Percentiles rank a stretch among this genome's conserved stretches.
phyloP scores from a whole-genome alignment of 2,329 filamentous ascomycete genomes.

The Aspergillus novofumigatus region DNA sequence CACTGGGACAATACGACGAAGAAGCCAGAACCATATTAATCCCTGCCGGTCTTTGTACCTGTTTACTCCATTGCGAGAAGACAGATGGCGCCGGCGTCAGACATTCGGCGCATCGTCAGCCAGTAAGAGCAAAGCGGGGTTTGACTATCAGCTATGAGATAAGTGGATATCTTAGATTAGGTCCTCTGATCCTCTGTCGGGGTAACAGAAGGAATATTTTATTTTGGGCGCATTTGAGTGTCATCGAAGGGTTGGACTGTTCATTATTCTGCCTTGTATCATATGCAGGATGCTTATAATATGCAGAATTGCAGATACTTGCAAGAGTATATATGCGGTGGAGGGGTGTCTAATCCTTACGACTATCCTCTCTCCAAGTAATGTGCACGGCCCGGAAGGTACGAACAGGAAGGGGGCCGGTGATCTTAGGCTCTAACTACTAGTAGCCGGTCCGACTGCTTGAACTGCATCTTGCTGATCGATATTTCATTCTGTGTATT shows the following conservation, averaged over 20 bases:
- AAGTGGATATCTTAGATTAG: too few relatives aligned
- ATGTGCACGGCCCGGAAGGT: neutral
- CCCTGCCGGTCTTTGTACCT: neutral
- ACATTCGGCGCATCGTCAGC: conserved; percentile 4
- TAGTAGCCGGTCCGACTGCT: too few relatives aligned
- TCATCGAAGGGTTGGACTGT: neutral
- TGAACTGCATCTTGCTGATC: neutral
- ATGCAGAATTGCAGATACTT: neutral
- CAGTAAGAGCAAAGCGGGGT: conserved; percentile 4
- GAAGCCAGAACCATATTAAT: neutral
- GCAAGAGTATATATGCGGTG: neutral
- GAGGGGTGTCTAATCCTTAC: too few relatives aligned
- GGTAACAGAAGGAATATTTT: neutral
- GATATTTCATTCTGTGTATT: neutral
- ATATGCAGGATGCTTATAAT: neutral
- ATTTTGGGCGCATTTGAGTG: too few relatives aligned
- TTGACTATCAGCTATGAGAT: neutral
- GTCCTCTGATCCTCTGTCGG: neutral
- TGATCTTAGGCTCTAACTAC: neutral
- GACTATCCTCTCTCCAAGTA: too few relatives aligned
- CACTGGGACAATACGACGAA: neutral
- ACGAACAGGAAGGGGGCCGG: neutral
- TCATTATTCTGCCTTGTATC: neutral
- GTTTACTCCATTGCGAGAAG: neutral
- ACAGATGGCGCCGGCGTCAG: neutral